Evolutionary conservation across 257 asterid genomes (phyloP).

Genomic region (Solanum peruvianum): DNA sequence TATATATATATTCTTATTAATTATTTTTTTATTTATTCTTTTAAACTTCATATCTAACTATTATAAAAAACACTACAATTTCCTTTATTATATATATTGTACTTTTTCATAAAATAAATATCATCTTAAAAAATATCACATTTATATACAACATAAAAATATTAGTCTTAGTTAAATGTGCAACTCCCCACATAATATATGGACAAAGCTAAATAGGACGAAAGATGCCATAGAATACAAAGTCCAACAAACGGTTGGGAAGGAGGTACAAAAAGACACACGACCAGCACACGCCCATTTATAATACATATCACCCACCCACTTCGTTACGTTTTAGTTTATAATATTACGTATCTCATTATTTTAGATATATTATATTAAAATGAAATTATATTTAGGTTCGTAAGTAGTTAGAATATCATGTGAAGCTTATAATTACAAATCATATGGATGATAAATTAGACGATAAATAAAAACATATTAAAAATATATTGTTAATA

Average conservation of each 20-base stretch:
- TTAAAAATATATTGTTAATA: too few species aligned
- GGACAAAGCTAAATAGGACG: background rate
- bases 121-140: too few species aligned
- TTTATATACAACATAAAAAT: too few species aligned
- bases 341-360: background rate
- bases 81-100: too few species aligned
- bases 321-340: background rate
- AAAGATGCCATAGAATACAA: background rate
- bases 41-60: too few species aligned
- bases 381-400: rapidly evolving
- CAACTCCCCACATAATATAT: background rate
- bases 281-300: background rate
- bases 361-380: rapidly evolving
- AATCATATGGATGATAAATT: rapidly evolving
- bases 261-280: background rate
- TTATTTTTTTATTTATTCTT: too few species aligned
- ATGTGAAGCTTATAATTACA: rapidly evolving
- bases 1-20: too few species aligned
- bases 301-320: background rate
- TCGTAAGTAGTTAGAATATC: rapidly evolving
- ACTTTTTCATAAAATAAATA: too few species aligned
- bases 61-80: too few species aligned
- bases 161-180: background rate
- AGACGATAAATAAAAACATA: too few species aligned
- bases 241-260: background rate